phyloP scores from a whole-genome alignment of 1,284 basidiomycete genomes.

The Chondrostereum purpureum region DNA sequence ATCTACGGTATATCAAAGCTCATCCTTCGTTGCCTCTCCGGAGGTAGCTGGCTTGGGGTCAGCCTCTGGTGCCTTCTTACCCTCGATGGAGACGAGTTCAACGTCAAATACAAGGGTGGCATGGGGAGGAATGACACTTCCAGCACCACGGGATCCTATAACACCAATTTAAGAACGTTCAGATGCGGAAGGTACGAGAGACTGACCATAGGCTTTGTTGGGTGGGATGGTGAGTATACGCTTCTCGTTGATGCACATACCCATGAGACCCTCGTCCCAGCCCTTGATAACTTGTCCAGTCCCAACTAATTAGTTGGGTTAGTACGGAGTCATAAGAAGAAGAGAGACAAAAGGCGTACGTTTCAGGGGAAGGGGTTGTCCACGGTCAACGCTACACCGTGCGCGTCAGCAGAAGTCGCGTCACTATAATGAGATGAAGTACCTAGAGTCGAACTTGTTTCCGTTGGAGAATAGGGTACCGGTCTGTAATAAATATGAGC shows the following conservation, averaged over 20 bases:
- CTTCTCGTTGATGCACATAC: constrained; percentile 90
- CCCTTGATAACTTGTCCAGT: constrained; percentile 77
- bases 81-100: constrained; percentile 59
- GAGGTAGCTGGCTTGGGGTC: too few species aligned
- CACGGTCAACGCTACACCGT: constrained; percentile 54
- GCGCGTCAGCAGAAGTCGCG: constrained; percentile 1
- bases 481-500: constrained; percentile 38
- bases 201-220: constrained; percentile 74
- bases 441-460: constrained; percentile 82
- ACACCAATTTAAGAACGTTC: not conserved
- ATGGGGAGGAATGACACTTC: constrained; percentile 73
- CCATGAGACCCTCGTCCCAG: constrained; percentile 73
- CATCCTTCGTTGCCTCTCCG: too few species aligned
- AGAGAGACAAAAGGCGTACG: constrained; percentile 31
- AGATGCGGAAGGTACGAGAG: not conserved
- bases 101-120: constrained; percentile 88
- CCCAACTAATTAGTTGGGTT: too few species aligned
- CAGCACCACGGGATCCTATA: constrained; percentile 70
- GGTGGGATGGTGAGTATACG: constrained; percentile 85
- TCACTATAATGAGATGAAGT: constrained; percentile 11
- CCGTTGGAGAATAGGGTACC: constrained; percentile 70
- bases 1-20: too few species aligned
- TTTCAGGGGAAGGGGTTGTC: constrained; percentile 58
- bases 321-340: constrained; percentile 2
- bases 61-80: too few species aligned